A percentile compares a stretch with the other conserved stretches of the same genome.
phyloP scores from a whole-genome alignment of 1,284 basidiomycete species.

The Gymnopus androsaceus region DNA sequence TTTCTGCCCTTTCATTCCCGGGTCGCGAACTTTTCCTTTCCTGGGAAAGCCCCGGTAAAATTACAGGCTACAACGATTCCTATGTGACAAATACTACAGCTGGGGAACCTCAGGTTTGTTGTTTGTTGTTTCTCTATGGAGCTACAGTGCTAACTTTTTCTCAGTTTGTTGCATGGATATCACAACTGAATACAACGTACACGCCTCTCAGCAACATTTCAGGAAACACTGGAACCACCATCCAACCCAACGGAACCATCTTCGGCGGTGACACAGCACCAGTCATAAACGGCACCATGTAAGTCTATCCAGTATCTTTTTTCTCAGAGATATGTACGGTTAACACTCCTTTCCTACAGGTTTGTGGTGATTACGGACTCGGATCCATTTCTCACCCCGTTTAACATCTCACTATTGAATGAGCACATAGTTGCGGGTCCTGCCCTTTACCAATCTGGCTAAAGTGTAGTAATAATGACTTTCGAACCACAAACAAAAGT shows the following conservation, averaged over 20 bases:
- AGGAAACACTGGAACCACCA: slow-evolving; percentile 44
- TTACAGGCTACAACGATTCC: too few relatives aligned
- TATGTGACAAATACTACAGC: too few relatives aligned
- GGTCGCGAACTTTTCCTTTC: too few relatives aligned
- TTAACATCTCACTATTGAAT: slow-evolving; percentile 56
- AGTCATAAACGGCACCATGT: slow-evolving; percentile 53
- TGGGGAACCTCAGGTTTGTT: too few relatives aligned
- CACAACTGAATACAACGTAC: too few relatives aligned
- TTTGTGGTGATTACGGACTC: slow-evolving; percentile 54
- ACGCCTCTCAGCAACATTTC: slow-evolving; percentile 28
- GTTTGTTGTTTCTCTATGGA: too few relatives aligned
- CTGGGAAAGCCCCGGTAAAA: too few relatives aligned
- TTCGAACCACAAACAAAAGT: slow-evolving; percentile 11
- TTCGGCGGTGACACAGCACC: slow-evolving; percentile 27
- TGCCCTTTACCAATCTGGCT: slow-evolving; percentile 50
- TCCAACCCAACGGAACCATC: slow-evolving; percentile 47
- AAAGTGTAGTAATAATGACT: too few relatives aligned
- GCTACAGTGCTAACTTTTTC: too few relatives aligned
- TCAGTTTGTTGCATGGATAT: too few relatives aligned
- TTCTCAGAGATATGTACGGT: background rate
- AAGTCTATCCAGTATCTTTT: too few relatives aligned
- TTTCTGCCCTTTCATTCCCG: too few relatives aligned
- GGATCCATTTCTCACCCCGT: slow-evolving; percentile 36
- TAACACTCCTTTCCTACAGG: slow-evolving; percentile 23
- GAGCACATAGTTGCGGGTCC: slow-evolving; percentile 61